Conservation (phyloP, 2,329 filamentous ascomycete genomes). For the Ophioceras dolichostomum region DNA sequence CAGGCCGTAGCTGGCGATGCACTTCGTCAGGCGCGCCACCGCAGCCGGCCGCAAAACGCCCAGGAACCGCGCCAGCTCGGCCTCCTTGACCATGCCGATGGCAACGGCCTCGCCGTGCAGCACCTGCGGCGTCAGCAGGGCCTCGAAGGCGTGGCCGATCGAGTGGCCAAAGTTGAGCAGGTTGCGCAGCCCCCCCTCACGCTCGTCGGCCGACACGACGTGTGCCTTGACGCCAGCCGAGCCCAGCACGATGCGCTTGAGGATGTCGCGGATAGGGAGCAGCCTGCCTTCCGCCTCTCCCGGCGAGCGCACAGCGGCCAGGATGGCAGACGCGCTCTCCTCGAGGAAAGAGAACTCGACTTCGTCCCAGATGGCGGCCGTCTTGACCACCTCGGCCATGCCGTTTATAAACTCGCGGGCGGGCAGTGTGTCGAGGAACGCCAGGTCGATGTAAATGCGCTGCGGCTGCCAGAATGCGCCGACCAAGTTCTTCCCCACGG, state of each 20-base stretch:
- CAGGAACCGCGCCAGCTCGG: slow-evolving; percentile 80
- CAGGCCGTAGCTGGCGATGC: slow-evolving; percentile 84
- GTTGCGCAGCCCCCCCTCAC: slow-evolving; percentile 87
- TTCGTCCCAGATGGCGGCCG: slow-evolving; percentile 91
- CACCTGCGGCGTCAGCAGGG: slow-evolving; percentile 87
- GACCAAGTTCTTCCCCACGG: slow-evolving; percentile 89
- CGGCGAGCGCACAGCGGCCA: slow-evolving; percentile 57
- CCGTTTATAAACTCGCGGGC: slow-evolving; percentile 93
- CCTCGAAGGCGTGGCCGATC: slow-evolving; percentile 93
- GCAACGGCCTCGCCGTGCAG: slow-evolving; percentile 93
- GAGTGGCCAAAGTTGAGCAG: slow-evolving; percentile 96
- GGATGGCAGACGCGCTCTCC: slow-evolving; percentile 63
- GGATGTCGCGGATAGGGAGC: slow-evolving; percentile 53
- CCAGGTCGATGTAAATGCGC: slow-evolving; percentile 86
- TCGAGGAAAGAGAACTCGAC: slow-evolving; percentile 76
- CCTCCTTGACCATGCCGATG: slow-evolving; percentile 97
- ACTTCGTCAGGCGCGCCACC: slow-evolving; percentile 82
- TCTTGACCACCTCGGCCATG: slow-evolving; percentile 98
- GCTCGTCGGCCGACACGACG: slow-evolving; percentile 88
- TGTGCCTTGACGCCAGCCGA: slow-evolving; percentile 90
- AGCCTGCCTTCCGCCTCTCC: slow-evolving; percentile 43
- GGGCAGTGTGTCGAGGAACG: slow-evolving; percentile 82
- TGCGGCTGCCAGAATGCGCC: slow-evolving; percentile 95
- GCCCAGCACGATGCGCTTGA: slow-evolving; percentile 73
- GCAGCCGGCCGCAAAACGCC: slow-evolving; percentile 77